Percentiles rank a stretch among this genome's conserved stretches.
These are phyloP conservation scores for Aspergillus piperis DNA, from an alignment of 2,329 filamentous ascomycete genomes.

Conservation along the genomic window DNA sequence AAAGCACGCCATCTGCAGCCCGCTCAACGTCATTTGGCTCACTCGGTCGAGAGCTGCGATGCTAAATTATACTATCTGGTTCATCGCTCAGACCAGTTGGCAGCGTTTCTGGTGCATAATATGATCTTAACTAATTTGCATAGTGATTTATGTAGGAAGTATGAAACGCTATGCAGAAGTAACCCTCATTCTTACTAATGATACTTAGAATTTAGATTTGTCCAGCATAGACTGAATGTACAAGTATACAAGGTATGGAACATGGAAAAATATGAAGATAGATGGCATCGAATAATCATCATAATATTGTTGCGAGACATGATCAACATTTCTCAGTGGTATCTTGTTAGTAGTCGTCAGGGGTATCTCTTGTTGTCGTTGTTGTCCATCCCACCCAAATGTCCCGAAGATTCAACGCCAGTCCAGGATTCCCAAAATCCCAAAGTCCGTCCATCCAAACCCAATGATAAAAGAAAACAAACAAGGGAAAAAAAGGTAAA, in stretches of 20 bases:
- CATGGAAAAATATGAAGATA: not conserved
- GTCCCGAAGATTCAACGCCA: not conserved
- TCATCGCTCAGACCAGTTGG: no score
- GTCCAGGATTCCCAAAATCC: slow-evolving; percentile 8
- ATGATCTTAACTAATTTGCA: no score
- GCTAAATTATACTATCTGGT: no score
- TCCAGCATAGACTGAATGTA: no score
- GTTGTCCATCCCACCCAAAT: not conserved
- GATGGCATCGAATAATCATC: not conserved
- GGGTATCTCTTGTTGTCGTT: not conserved
- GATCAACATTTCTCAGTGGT: not conserved
- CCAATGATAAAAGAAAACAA: slow-evolving; percentile 10
- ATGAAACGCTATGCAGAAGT: no score
- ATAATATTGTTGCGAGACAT: not conserved
- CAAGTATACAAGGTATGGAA: not conserved
- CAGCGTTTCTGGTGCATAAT: no score
- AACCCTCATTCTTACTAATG: no score
- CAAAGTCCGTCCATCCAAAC: slow-evolving; percentile 10
- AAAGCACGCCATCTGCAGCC: not conserved
- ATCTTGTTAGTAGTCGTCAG: not conserved
- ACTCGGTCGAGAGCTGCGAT: no score
- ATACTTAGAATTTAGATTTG: no score
- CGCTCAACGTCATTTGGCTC: not conserved
- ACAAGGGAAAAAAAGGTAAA: slow-evolving; percentile 7
- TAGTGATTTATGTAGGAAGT: no score